A percentile compares a stretch with the other conserved stretches of the same genome.
These are phyloP conservation scores for Gracilaria gracilis DNA, from an alignment of 23 red algal genomes.

Conservation along the genomic window DNA sequence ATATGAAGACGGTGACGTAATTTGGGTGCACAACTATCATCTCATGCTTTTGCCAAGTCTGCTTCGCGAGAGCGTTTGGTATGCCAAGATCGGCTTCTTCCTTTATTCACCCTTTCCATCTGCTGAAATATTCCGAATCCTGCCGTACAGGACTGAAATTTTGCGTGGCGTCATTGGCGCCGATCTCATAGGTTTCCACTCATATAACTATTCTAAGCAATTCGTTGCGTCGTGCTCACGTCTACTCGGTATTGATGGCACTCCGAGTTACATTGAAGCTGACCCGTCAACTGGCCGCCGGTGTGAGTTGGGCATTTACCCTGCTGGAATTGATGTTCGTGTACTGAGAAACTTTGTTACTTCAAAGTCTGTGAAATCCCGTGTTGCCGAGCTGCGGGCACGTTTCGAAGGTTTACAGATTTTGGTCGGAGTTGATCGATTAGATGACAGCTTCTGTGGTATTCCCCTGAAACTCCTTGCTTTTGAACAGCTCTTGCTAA, in stretches of 20 bases:
- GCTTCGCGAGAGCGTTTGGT: conserved; percentile 77
- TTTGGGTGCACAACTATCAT: conserved; percentile 94
- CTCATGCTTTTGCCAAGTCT: conserved; percentile 85
- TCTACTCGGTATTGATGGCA: conserved; percentile 78
- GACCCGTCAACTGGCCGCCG: conserved; percentile 59
- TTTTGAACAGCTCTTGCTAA: conserved; percentile 86
- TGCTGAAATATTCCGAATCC: conserved; percentile 89
- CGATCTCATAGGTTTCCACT: conserved; percentile 88
- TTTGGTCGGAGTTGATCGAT: conserved; percentile 85
- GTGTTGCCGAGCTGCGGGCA: conserved; percentile 68
- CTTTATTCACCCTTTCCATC: conserved; percentile 90
- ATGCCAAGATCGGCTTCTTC: conserved; percentile 91
- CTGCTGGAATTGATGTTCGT: conserved; percentile 73
- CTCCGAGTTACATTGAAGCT: conserved; percentile 73
- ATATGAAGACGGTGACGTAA: conserved; percentile 81
- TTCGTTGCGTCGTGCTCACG: conserved; percentile 73
- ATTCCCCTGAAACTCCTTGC: conserved; percentile 86
- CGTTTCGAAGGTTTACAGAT: conserved; percentile 76
- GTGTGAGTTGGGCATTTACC: conserved; percentile 92
- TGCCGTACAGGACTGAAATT: conserved; percentile 79
- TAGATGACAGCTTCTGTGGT: conserved; percentile 93
- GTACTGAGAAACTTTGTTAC: conserved; percentile 54
- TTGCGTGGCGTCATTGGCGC: conserved; percentile 76
- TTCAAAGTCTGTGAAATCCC: conserved; percentile 63
- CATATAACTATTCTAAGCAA: conserved; percentile 78